Evolutionary conservation across 768 basidiomycete genomes (phyloP).

Genomic region (Mycena polygramma): DNA sequence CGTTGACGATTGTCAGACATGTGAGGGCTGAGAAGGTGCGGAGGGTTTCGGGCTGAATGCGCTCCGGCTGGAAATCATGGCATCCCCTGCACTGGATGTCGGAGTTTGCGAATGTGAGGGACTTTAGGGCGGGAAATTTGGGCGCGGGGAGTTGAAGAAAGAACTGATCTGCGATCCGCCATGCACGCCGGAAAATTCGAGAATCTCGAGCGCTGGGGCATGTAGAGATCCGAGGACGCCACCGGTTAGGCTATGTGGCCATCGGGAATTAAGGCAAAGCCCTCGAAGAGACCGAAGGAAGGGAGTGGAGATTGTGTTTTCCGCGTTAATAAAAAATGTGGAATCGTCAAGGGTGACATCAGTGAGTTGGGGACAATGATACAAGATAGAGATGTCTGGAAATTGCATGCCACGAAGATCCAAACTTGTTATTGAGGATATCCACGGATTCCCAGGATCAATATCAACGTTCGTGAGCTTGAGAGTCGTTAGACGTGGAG

Average conservation of each 20-base stretch:
- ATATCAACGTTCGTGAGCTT: constrained; percentile 1
- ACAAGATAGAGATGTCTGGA: background rate
- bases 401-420: constrained; percentile 3
- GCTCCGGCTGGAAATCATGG: background rate
- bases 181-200: constrained; percentile 17
- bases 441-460: constrained; percentile 1
- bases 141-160: constrained; percentile 14
- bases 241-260: background rate
- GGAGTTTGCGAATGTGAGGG: constrained; percentile 17
- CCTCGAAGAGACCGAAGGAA: constrained; percentile 15
- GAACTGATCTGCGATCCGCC: background rate
- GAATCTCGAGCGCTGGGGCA: constrained; percentile 14
- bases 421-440: constrained; percentile 1
- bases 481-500: constrained; percentile 21
- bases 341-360: constrained; percentile 18
- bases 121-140: constrained; percentile 8
- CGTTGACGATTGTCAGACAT: constrained; percentile 12
- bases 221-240: background rate
- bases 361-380: constrained; percentile 6
- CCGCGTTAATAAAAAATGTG: constrained; percentile 1
- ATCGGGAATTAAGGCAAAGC: background rate
- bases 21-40: background rate
- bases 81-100: background rate
- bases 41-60: background rate
- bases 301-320: background rate